phyloP scores from a whole-genome alignment of 2,329 filamentous ascomycete species.

The Tympanopsis confertula region DNA sequence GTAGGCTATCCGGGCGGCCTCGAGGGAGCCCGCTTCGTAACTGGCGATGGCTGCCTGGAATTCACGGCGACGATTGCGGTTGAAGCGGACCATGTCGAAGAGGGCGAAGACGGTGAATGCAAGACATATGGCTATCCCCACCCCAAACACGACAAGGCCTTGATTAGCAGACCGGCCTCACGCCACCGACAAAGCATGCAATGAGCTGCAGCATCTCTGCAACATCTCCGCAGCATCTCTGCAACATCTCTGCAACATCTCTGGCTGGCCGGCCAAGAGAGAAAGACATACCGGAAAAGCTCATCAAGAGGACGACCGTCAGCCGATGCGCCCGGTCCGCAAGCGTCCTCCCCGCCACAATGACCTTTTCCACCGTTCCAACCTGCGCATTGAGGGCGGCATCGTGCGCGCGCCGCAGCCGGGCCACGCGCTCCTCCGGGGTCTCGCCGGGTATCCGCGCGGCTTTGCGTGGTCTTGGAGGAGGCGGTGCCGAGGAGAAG shows the following conservation, averaged over 20 bases:
- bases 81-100: conserved; percentile 49
- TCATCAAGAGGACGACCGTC: no score
- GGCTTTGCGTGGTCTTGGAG: no score
- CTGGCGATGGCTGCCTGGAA: conserved; percentile 43
- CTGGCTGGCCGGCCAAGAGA: no score
- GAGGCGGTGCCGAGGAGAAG: no score
- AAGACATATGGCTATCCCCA: conserved; percentile 34
- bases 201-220: no score
- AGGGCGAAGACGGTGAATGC: conserved; percentile 46
- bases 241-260: no score
- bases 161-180: neutral
- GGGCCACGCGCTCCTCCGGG: conserved; percentile 56
- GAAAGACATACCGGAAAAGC: no score
- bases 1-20: conserved; percentile 46
- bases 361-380: conserved; percentile 36
- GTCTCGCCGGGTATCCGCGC: conserved; percentile 35
- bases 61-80: conserved; percentile 46
- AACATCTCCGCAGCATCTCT: no score
- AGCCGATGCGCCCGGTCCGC: conserved; percentile 43
- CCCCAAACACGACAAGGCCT: no score
- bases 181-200: no score
- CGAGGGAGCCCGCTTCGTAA: conserved; percentile 40
- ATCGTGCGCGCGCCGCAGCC: conserved; percentile 55
- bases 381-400: conserved; percentile 50
- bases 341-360: conserved; percentile 33